phyloP scores from a whole-genome alignment of 306 rosid species.

The Lagenaria siceraria region DNA sequence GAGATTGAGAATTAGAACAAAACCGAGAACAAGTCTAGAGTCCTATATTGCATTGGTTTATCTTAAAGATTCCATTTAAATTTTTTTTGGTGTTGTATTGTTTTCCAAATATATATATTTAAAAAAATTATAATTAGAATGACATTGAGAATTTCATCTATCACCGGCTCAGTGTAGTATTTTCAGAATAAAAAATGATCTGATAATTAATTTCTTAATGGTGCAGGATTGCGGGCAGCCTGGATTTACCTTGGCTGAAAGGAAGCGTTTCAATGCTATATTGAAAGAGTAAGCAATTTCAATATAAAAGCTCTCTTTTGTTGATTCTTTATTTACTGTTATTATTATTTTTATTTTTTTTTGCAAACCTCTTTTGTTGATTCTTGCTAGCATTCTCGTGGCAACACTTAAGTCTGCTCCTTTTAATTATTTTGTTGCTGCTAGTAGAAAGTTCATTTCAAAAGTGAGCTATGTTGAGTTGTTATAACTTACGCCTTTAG shows the following conservation, averaged over 20 bases:
- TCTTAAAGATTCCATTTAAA: neutral
- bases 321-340: too few relatives aligned
- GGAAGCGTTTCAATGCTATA: conserved; percentile 67
- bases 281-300: conserved; percentile 61
- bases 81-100: neutral
- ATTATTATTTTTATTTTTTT: too few relatives aligned
- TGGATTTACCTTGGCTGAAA: conserved; percentile 83
- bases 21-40: neutral
- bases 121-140: neutral
- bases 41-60: neutral
- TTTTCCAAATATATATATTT: neutral
- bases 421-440: neutral
- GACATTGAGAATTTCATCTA: neutral
- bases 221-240: conserved; percentile 95
- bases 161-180: neutral
- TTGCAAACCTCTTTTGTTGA: neutral
- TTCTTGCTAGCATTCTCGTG: neutral
- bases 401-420: neutral
- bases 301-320: neutral
- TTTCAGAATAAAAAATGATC: neutral
- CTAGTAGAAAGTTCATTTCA: neutral
- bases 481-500: neutral
- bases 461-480: neutral
- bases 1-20: neutral
- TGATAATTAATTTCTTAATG: conserved; percentile 12